Conservation (phyloP, 2,329 filamentous ascomycete species). For the Alternaria ethzedia region DNA sequence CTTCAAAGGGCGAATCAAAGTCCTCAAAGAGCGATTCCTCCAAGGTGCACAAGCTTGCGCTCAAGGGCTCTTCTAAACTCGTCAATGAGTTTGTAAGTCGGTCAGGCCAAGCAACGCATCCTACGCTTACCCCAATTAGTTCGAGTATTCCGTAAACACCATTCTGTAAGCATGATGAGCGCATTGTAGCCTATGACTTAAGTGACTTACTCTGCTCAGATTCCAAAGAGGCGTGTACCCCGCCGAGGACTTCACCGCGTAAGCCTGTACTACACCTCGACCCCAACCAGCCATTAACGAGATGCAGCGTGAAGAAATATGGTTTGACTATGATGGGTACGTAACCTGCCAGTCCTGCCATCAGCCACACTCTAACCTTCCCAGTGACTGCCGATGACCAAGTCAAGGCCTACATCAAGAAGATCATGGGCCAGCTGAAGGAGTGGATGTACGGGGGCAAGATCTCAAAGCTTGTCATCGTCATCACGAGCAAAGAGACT, state of each 20-base stretch:
- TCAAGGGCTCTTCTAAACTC: conserved; percentile 84
- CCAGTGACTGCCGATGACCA: conserved; percentile 93
- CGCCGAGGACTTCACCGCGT: conserved; percentile 95
- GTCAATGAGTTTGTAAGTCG: conserved; percentile 92
- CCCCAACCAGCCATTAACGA: conserved; percentile 17
- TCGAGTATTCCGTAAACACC: conserved; percentile 98
- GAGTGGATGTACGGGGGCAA: conserved; percentile 98
- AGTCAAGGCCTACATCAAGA: conserved; percentile 98
- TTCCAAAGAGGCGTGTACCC: conserved; percentile 87
- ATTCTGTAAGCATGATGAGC: conserved; percentile 70
- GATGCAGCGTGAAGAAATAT: conserved; percentile 88
- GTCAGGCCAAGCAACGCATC: neutral
- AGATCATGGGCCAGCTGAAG: conserved; percentile 97
- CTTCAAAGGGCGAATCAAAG: conserved; percentile 34
- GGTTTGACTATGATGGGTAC: conserved; percentile 92
- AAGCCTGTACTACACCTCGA: conserved; percentile 44
- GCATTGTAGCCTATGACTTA: neutral
- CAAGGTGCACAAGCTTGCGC: conserved; percentile 91
- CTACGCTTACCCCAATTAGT: conserved; percentile 57
- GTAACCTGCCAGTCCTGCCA: conserved; percentile 24
- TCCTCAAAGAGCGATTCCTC: conserved; percentile 69
- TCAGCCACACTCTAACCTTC: conserved; percentile 16
- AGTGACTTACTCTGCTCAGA: conserved; percentile 53
- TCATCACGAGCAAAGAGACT: conserved; percentile 96
- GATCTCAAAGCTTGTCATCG: conserved; percentile 95